Evolutionary conservation across 805 yeast species (phyloP).

Genomic region (Pichia insulana): DNA sequence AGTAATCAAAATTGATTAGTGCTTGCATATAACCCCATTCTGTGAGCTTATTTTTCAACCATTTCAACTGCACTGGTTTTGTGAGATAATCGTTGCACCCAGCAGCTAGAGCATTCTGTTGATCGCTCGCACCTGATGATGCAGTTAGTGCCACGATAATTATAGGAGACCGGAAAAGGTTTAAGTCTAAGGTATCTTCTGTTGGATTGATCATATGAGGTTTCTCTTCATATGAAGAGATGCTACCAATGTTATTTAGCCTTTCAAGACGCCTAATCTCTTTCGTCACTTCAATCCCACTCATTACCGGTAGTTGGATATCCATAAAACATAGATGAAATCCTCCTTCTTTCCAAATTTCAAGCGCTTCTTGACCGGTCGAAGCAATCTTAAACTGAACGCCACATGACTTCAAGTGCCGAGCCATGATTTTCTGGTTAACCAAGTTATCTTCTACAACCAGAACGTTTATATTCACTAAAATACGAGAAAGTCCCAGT

Average conservation of each 20-base stretch:
- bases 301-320: slow-evolving; percentile 90
- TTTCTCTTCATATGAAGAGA: slow-evolving; percentile 13
- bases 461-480: slow-evolving; percentile 82
- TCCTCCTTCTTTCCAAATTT: slow-evolving; percentile 91
- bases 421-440: slow-evolving; percentile 84
- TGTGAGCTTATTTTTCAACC: slow-evolving; percentile 89
- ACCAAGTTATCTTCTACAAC: slow-evolving; percentile 96
- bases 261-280: slow-evolving; percentile 82
- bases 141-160: slow-evolving; percentile 97
- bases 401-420: slow-evolving; percentile 76
- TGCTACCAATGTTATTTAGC: slow-evolving; percentile 67
- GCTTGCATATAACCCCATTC: slow-evolving; percentile 99
- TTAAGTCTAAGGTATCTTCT: slow-evolving; percentile 50
- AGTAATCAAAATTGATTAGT: slow-evolving; percentile 86
- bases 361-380: slow-evolving; percentile 91
- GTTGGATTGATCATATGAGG: not conserved
- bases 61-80: slow-evolving; percentile 87
- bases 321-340: slow-evolving; percentile 95
- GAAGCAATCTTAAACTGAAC: slow-evolving; percentile 82
- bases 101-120: slow-evolving; percentile 85
- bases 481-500: slow-evolving; percentile 48
- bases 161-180: slow-evolving; percentile 83
- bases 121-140: slow-evolving; percentile 73
- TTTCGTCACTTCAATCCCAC: slow-evolving; percentile 91
- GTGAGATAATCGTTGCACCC: slow-evolving; percentile 97